Base-by-base conservation (phyloP, 441 rosid species). In the Brassica balearica region DNA sequence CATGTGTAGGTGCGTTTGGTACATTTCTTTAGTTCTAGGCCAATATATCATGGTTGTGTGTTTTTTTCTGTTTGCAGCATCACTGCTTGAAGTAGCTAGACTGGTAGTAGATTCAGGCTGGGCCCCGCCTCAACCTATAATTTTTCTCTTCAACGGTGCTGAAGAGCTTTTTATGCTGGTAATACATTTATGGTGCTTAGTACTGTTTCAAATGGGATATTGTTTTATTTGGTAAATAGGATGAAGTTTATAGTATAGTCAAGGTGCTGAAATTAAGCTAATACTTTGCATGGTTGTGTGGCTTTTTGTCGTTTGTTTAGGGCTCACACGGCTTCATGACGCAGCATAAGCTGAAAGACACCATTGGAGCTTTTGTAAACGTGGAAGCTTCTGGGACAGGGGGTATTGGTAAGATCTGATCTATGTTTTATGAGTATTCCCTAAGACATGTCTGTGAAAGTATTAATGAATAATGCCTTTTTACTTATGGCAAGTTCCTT, bases 371-470 rank as follows among this genome's bases (percentile, higher is more conserved):
- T 84, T 81, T 87, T 81, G 87, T 96, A 82, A 91, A 96, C 81
- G 90, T 96, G 77, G 99, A 96, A 88, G 99, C 99, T 68, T 90
- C 98, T 82, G 99, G 99, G 15, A 85, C 90, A 5, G 97, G 97
- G 80, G 98, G 99, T 73, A 86, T 84, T 82, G 98, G 99, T 94
- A 88, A 36, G 88, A 74, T 82, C 66, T 66, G 19, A 77, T 74
- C 67, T 61, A 29, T 51, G 48, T 29, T 62, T 55, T 55, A 4
- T 77, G 7, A 64, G 80, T 70, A 22, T 72, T 15, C 69, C 14
- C 29, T 58, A 25, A 4, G 25, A 78, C 0, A 5, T 4, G 7
- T 63, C n/a, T 2, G 10, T 51, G 19, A 32, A 10, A 6, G 1
- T 53, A 9, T 23, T 22, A 11, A 38, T 53, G 58, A n/a, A 65